These are phyloP conservation scores for Trichoderma polysporum DNA, from an alignment of 2,329 filamentous ascomycete genomes.

Conservation along the genomic window DNA sequence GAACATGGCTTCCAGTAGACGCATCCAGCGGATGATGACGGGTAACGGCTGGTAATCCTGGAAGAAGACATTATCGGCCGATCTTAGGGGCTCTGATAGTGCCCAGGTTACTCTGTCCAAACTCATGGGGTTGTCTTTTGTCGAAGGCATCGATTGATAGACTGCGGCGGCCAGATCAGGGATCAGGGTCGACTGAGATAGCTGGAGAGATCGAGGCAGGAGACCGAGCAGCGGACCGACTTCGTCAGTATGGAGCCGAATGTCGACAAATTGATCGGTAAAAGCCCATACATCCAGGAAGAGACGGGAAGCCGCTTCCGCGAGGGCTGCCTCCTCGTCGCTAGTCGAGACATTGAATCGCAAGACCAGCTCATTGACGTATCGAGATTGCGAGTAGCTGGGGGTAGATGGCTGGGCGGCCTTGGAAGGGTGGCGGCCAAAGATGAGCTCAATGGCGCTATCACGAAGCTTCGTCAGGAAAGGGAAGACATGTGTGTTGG, in stretches of 20 bases:
- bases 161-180: slow-evolving; percentile 77
- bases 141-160: slow-evolving; percentile 49
- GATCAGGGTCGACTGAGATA: slow-evolving; percentile 72
- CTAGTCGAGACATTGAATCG: slow-evolving; percentile 76
- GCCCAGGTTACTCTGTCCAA: slow-evolving; percentile 32
- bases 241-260: slow-evolving; percentile 73
- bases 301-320: slow-evolving; percentile 70
- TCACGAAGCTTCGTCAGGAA: slow-evolving; percentile 53
- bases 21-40: slow-evolving; percentile 87
- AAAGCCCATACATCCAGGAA: slow-evolving; percentile 92
- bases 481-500: slow-evolving; percentile 41
- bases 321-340: slow-evolving; percentile 67
- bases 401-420: slow-evolving; percentile 26
- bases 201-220: slow-evolving; percentile 71
- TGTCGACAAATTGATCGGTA: slow-evolving; percentile 77
- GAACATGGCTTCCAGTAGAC: slow-evolving; percentile 85
- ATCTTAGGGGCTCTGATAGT: slow-evolving; percentile 34
- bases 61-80: slow-evolving; percentile 79
- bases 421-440: slow-evolving; percentile 45
- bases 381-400: slow-evolving; percentile 47
- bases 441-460: slow-evolving; percentile 49
- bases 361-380: slow-evolving; percentile 81
- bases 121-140: slow-evolving; percentile 24
- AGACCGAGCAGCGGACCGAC: slow-evolving; percentile 76
- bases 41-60: slow-evolving; percentile 85